Evolutionary conservation across 345 rosid genomes (phyloP).

Genomic region (Syzygium aromaticum): DNA sequence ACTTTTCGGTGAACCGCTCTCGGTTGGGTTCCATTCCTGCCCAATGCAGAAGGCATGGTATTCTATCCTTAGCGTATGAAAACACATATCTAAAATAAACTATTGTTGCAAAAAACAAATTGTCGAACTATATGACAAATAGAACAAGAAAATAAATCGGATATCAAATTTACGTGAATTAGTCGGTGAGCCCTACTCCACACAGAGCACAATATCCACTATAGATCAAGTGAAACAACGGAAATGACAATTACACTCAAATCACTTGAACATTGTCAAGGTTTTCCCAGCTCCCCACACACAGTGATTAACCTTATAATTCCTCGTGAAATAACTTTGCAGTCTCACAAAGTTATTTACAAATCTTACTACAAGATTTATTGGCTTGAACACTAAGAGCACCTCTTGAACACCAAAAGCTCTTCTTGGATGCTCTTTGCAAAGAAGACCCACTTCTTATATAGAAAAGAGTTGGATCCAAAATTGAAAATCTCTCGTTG

Average conservation of each 20-base stretch:
- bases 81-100: not conserved
- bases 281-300: not conserved
- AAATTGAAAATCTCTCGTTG: not conserved
- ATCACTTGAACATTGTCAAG: not conserved
- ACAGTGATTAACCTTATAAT: not conserved
- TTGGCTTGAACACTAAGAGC: not conserved
- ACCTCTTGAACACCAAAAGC: not conserved
- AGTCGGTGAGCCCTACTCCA: not conserved
- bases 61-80: not conserved
- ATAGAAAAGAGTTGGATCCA: not conserved
- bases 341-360: not conserved
- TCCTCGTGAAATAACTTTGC: fast-evolving
- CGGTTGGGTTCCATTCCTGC: not conserved
- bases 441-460: not conserved
- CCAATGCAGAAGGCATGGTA: not conserved
- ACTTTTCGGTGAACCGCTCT: not conserved
- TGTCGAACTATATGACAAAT: not conserved
- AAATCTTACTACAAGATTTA: not conserved
- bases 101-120: not conserved
- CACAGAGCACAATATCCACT: not conserved
- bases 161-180: not conserved
- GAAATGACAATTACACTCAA: not conserved
- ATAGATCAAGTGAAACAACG: not conserved
- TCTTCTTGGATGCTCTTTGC: not conserved
- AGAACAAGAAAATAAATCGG: not conserved